These are phyloP conservation scores for Prunus yedoensis DNA, from an alignment of 331 rosid genomes.

Conservation along the genomic window DNA sequence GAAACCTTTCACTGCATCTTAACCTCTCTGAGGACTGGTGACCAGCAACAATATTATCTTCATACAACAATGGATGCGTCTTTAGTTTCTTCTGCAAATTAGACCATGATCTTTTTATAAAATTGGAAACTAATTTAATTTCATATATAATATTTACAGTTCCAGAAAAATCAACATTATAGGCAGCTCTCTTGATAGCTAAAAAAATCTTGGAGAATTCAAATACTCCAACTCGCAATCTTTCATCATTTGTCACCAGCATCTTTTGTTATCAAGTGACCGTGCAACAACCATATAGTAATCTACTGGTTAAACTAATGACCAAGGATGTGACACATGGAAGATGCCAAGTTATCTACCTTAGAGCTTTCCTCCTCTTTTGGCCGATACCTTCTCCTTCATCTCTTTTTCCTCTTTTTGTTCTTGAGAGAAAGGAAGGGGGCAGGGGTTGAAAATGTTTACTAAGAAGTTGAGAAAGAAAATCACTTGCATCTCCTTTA, in stretches of 20 bases:
- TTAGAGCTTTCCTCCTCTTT: not conserved
- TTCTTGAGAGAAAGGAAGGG: not conserved
- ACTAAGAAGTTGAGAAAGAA: no score
- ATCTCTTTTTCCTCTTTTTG: not conserved
- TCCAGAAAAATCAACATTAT: not conserved
- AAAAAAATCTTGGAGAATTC: not conserved
- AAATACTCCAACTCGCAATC: not conserved
- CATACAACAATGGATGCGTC: slow-evolving; percentile 85
- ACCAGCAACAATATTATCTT: slow-evolving; percentile 46
- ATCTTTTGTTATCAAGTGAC: not conserved
- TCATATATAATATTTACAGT: slow-evolving; percentile 7
- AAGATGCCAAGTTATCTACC: not conserved
- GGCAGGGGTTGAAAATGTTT: not conserved
- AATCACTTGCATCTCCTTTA: not conserved
- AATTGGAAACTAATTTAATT: slow-evolving; percentile 19
- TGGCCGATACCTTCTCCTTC: not conserved
- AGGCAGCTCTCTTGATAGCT: not conserved
- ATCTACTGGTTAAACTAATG: not conserved
- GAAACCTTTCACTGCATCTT: slow-evolving; percentile 56
- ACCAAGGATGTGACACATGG: not conserved
- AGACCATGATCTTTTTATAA: slow-evolving; percentile 26
- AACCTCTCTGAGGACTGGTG: slow-evolving; percentile 38
- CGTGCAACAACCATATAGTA: not conserved
- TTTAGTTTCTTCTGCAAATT: slow-evolving; percentile 73
- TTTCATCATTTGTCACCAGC: not conserved